These are phyloP conservation scores for Cymbopogon flexuosus DNA, from an alignment of 202 grass and related monocot species.

Conservation along the genomic window DNA sequence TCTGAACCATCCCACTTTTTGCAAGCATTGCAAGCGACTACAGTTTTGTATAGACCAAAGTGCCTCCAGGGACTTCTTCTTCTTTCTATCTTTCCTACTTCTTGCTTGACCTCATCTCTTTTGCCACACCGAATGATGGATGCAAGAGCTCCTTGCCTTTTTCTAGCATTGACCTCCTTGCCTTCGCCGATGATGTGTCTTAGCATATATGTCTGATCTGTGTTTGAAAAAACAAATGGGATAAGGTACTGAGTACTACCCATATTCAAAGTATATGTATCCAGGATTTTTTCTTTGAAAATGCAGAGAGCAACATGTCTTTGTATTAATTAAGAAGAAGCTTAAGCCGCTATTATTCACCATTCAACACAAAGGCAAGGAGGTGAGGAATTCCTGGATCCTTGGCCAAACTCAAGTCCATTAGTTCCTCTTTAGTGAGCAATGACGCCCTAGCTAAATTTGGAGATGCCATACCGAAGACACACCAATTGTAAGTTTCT, in stretches of 20 bases:
- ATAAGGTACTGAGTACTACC: not conserved
- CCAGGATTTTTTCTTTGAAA: no score
- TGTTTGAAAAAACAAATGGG: not conserved
- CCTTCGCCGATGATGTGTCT: no score
- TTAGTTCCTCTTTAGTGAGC: not conserved
- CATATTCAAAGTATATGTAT: not conserved
- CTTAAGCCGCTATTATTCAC: not conserved
- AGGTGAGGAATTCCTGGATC: not conserved
- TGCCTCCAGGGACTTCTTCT: not conserved
- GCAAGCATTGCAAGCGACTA: not conserved
- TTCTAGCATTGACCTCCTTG: no score
- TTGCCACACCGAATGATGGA: no score
- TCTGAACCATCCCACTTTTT: not conserved
- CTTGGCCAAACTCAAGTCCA: not conserved
- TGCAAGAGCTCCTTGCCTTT: no score
- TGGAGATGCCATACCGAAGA: not conserved
- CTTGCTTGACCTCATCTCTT: no score
- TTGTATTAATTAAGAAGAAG: not conserved
- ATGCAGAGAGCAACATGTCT: no score
- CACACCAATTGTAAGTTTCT: not conserved
- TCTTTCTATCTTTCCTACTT: not conserved
- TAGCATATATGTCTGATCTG: no score
- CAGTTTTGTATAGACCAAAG: not conserved
- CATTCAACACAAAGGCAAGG: not conserved
- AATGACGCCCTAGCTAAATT: not conserved